Conservation (phyloP, 495 filamentous ascomycete species). For the Acidomyces sp. region DNA sequence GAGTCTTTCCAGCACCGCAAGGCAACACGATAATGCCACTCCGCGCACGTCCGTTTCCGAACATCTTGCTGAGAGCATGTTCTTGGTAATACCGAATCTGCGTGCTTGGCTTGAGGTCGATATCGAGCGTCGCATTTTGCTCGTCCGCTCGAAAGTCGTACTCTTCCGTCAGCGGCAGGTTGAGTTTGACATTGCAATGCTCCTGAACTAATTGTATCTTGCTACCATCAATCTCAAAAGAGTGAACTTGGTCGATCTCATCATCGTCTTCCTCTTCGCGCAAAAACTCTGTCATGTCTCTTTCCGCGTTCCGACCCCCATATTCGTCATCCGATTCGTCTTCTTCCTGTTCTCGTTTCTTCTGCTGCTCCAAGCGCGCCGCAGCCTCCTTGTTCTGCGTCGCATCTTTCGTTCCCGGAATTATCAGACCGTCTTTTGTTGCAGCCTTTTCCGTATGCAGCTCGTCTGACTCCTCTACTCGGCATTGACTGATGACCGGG, state of each 20-base stretch:
- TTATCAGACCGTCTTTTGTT: conserved; percentile 80
- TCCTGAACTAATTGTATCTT: conserved; percentile 79
- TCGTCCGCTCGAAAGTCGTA: conserved; percentile 96
- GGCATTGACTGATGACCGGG: conserved; percentile 50
- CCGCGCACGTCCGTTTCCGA: conserved; percentile 91
- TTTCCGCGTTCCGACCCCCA: conserved; percentile 17
- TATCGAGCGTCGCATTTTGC: conserved; percentile 77
- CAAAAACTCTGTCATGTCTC: conserved; percentile 43
- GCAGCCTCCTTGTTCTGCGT: conserved; percentile 60
- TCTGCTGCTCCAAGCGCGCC: conserved; percentile 33
- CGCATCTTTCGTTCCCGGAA: conserved; percentile 87
- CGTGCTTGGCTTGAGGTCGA: conserved; percentile 73
- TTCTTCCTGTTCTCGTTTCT: conserved; percentile 27
- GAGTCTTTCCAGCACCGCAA: conserved; percentile 91
- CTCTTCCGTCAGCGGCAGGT: conserved; percentile 81
- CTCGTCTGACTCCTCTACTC: conserved; percentile 51
- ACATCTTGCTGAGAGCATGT: conserved; percentile 96
- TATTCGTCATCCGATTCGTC: conserved; percentile 37
- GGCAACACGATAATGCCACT: conserved; percentile 96
- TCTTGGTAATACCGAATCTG: conserved; percentile 90
- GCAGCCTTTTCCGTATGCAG: conserved; percentile 70
- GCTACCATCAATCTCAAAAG: conserved; percentile 75
- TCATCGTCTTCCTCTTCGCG: conserved; percentile 70
- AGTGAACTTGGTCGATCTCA: conserved; percentile 75
- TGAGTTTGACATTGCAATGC: conserved; percentile 65